These are phyloP conservation scores for Phytophthora rubi DNA, from an alignment of 352 stramenopile species.

Conservation along the genomic window DNA sequence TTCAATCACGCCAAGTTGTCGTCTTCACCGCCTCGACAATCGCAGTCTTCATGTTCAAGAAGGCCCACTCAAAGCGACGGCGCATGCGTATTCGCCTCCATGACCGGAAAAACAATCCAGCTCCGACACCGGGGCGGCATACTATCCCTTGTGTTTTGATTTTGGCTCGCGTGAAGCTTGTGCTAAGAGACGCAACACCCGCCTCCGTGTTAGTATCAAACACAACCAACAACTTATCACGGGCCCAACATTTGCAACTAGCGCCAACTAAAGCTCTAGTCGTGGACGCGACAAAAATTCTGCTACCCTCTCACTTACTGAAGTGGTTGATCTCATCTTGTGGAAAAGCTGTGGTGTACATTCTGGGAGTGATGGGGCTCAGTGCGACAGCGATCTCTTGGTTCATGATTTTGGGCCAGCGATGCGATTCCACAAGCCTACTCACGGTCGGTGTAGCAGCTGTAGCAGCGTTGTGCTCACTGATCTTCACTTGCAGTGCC, in stretches of 20 bases:
- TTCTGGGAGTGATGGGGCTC: neutral
- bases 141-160: conserved; percentile 29
- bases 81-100: conserved; percentile 1
- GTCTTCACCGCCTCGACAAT: conserved; percentile 28
- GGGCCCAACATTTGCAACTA: conserved; percentile 15
- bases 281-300: conserved; percentile 10
- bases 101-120: conserved; percentile 3
- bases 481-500: neutral
- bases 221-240: neutral
- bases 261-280: conserved; percentile 15
- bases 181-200: neutral
- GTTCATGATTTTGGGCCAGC: neutral
- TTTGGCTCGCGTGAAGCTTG: conserved; percentile 17
- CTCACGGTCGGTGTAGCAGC: neutral
- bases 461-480: neutral
- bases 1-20: conserved; percentile 27
- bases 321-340: neutral
- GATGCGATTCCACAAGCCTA: neutral
- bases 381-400: neutral
- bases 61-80: conserved; percentile 17
- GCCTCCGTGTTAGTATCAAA: too few species aligned
- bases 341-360: neutral
- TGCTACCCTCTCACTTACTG: neutral
- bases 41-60: conserved; percentile 31
- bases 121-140: neutral